Evolutionary conservation across 257 asterid genomes (phyloP).

Genomic region (Nicotiana undulata): DNA sequence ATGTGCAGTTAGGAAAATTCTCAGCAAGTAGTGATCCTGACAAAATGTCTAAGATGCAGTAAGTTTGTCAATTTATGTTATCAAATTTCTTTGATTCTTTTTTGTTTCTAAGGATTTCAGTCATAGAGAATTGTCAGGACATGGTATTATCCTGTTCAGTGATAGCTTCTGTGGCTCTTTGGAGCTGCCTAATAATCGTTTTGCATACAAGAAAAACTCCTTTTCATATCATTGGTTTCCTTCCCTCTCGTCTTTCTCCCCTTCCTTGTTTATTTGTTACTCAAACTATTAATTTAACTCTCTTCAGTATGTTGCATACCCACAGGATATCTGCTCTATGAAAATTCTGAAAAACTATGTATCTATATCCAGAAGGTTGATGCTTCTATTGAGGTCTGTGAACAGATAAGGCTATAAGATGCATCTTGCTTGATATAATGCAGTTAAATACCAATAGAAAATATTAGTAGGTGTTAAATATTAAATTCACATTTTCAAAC

Average conservation of each 20-base stretch:
- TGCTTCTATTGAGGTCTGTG: too few relatives aligned
- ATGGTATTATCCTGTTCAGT: not conserved
- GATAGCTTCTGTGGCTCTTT: not conserved
- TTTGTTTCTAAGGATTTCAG: not conserved
- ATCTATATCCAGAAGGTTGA: too few relatives aligned
- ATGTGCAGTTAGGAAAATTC: slow-evolving; percentile 69
- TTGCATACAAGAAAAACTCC: not conserved
- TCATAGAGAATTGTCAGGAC: not conserved
- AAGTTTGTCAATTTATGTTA: slow-evolving; percentile 23
- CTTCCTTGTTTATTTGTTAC: not conserved
- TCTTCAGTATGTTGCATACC: too few relatives aligned
- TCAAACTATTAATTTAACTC: not conserved
- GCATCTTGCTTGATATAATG: too few relatives aligned
- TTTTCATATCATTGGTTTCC: not conserved
- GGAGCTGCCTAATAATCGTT: not conserved
- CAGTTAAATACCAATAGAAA: too few relatives aligned
- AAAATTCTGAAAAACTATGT: too few relatives aligned
- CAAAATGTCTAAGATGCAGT: slow-evolving; percentile 89
- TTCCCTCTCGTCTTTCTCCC: not conserved
- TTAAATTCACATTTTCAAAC: not conserved
- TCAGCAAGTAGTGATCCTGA: slow-evolving; percentile 65
- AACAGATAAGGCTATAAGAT: too few relatives aligned
- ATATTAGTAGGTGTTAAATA: not conserved
- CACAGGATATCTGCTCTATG: too few relatives aligned
- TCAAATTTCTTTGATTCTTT: not conserved